Conservation (phyloP, 2,329 filamentous ascomycete genomes). For the Echinosphaeria canescens region DNA sequence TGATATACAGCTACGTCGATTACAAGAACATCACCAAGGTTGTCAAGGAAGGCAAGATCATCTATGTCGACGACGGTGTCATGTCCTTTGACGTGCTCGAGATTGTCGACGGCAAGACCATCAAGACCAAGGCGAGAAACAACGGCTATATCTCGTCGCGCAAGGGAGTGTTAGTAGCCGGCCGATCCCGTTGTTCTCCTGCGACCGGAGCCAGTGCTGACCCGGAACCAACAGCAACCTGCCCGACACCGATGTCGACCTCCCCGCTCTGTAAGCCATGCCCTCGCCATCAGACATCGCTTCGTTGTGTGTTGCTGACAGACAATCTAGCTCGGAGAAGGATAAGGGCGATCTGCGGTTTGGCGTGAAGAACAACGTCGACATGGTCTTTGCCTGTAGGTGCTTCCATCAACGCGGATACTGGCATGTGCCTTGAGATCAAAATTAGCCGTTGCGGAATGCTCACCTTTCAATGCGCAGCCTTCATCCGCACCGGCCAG, state of each 20-base stretch:
- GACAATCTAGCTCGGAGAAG: constrained; percentile 96
- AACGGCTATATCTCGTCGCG: constrained; percentile 98
- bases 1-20: constrained; percentile 57
- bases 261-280: constrained; percentile 90
- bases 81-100: constrained; percentile 83
- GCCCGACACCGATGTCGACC: constrained; percentile 95
- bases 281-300: no score
- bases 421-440: background rate
- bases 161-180: no score
- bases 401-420: background rate
- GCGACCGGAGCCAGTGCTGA: no score
- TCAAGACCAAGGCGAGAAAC: constrained; percentile 78
- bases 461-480: constrained; percentile 2
- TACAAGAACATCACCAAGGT: constrained; percentile 99
- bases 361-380: constrained; percentile 95
- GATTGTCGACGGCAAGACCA: constrained; percentile 71
- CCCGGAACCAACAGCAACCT: constrained; percentile 22
- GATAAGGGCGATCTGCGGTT: constrained; percentile 88
- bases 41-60: constrained; percentile 67
- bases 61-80: constrained; percentile 94
- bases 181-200: no score
- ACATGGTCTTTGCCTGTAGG: constrained; percentile 83
- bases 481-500: constrained; percentile 85
- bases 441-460: no score
- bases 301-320: no score